Base-by-base conservation (phyloP, 2,329 filamentous ascomycete genomes). In the Zymoseptoria pseudotritici region DNA sequence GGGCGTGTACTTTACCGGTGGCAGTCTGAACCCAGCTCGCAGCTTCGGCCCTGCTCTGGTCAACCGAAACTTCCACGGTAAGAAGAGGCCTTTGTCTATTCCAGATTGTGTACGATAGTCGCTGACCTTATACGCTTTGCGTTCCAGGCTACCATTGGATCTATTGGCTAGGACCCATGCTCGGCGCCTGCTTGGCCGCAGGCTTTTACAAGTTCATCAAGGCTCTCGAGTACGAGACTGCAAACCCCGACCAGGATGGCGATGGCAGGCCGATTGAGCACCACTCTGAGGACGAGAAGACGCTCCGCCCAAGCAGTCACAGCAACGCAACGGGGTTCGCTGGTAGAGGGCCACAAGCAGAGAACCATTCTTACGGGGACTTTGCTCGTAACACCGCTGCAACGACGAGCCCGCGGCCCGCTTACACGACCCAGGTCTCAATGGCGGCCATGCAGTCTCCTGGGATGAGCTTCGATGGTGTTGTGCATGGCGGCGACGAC, bases 201-300 rank as follows among this genome's bases (percentile, higher is more conserved):
- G 66, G 65, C 2, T 72, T 72, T 61, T 72, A 71, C 65, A 72
- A 71, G 51, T 66, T 71, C 58, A 66, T 71, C 62, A 69, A 71
- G 56, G 58, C 65, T 7, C 61, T 72, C 20, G 69, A 71, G 54
- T 72, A 72, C 61, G 68, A 69, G 63, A 71, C 66, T 26, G 71
- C 69, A 19, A 73, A 73, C 51, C 68, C 68, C 10, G 59, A 58
- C 21, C 61, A 61, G 19, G 36, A 46, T 17, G 36, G 13, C 53
- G 53, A 20, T 50, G 29, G 42, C 50, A 57, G 50, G 49, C 54
- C 7, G 21, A 57, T 24, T 36, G 55, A 20, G 55, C 51, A 17
- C 31, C 42, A 26, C 6, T 26, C 36, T n/a, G 20, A 24, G 24
- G 24, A 51, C 13, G 55, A 57, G n/a, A 26, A 52, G 46, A 57